Base-by-base conservation (phyloP, 2,329 filamentous ascomycete species). In the Penicillium rolfsii region DNA sequence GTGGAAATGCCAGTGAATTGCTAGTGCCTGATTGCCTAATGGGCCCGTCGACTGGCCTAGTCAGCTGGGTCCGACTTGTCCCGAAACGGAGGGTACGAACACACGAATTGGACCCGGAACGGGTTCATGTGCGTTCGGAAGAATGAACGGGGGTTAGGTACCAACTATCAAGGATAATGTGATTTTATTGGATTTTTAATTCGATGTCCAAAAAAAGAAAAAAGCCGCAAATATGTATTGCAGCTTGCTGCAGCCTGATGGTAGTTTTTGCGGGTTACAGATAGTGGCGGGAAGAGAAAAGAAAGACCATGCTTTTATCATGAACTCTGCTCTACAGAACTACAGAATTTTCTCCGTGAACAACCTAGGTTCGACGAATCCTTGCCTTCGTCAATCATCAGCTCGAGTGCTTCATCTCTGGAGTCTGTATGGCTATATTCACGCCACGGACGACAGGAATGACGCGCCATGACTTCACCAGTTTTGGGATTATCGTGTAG, bases 61-160 rank as follows among this genome's bases (percentile, higher is more conserved):
- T 52, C 28, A 35, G 48, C 48, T 19, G 6, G 57, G 67, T 67
- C 73, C 73, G 73, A 74, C 28, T 70, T 69, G 67, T 68, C 69
- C 73, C 73, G 73, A 75, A 56, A 41, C 50, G 50, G 50, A 28
- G 36, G 19, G 30, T 52, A 41, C 38, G 19, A 9, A 16, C 19
- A 60, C 66, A 70, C 68, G 68, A 70, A 65, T 33, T 68, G 53
- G 49, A 65, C 35, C 52, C 68, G 68, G 68, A 63, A 61, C 49
- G 26, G 54, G 30, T 33, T 45, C 50, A 36, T 33, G 28, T 30
- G 11, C 14, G 58, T 26, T 54, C 58, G 55, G 60, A 57, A 63
- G 46, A 52, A 48, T 45, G 38, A 3, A 16, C 12, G 22, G 19
- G 36, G 35, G 40, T 41, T 33, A 38, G 35, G 49, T 52, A 38